Evolutionary conservation across 306 rosid genomes (phyloP).

Genomic region (Prunus dulcis): DNA sequence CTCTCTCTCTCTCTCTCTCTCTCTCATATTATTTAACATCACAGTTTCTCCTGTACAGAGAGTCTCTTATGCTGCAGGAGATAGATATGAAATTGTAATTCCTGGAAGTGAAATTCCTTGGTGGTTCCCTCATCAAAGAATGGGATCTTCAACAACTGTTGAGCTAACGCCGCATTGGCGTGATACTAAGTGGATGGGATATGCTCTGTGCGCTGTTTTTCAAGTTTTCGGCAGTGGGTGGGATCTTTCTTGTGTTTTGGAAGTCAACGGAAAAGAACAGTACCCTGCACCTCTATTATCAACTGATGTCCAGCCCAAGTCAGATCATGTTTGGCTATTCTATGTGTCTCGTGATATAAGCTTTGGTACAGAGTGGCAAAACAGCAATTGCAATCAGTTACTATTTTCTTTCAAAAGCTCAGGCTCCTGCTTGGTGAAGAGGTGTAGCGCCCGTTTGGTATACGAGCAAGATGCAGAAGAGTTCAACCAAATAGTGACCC

Average conservation of each 20-base stretch:
- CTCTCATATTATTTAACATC: no score
- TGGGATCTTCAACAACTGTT: background rate
- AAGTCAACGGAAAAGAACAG: background rate
- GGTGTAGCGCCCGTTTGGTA: background rate
- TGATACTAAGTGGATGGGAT: background rate
- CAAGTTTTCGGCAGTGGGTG: no score
- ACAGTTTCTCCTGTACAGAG: no score
- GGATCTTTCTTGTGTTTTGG: background rate
- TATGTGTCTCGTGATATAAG: background rate
- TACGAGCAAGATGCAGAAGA: background rate
- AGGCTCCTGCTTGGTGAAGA: background rate
- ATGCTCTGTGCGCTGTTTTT: constrained; percentile 5
- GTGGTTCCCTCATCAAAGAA: background rate
- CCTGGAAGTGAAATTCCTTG: no score
- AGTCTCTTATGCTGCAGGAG: no score
- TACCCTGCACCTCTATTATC: no score
- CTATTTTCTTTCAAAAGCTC: background rate
- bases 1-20: no score
- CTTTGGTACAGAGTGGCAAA: background rate
- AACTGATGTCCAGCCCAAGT: background rate
- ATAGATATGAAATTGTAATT: no score
- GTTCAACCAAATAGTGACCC: background rate
- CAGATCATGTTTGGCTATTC: background rate
- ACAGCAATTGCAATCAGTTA: background rate
- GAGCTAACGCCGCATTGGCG: background rate